These are phyloP conservation scores for Calocybe cyanea DNA, from an alignment of 768 basidiomycete genomes.

Conservation along the genomic window DNA sequence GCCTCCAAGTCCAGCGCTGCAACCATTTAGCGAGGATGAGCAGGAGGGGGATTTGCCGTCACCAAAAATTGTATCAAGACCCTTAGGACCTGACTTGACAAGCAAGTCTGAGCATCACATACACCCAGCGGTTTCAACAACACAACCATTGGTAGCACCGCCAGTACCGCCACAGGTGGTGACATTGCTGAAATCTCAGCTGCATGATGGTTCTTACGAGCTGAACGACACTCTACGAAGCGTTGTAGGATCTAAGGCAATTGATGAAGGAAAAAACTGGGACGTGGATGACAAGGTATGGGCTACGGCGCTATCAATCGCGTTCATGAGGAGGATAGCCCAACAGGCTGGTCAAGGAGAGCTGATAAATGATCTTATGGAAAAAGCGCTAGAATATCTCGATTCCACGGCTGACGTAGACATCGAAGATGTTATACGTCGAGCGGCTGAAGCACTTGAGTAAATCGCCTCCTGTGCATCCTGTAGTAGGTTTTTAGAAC, in stretches of 20 bases:
- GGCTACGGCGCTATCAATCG: slow-evolving; percentile 46
- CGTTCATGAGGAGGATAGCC: slow-evolving; percentile 33
- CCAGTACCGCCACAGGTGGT: slow-evolving; percentile 24
- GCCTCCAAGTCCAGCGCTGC: slow-evolving; percentile 18
- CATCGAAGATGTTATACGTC: slow-evolving; percentile 17
- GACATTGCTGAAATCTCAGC: slow-evolving; percentile 35
- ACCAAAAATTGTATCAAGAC: slow-evolving; percentile 21
- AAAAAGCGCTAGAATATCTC: slow-evolving; percentile 41
- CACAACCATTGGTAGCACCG: slow-evolving; percentile 10
- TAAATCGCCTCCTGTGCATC: too few species aligned
- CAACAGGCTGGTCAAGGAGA: slow-evolving; percentile 35
- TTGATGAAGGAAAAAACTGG: slow-evolving; percentile 26
- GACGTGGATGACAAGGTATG: slow-evolving; percentile 36
- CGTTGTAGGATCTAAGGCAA: slow-evolving; percentile 32
- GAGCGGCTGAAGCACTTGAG: slow-evolving; percentile 4
- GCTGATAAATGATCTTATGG: slow-evolving; percentile 36
- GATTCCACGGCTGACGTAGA: slow-evolving; percentile 9
- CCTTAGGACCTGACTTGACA: slow-evolving; percentile 9
- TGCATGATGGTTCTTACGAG: slow-evolving; percentile 47
- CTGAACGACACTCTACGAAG: slow-evolving; percentile 23
- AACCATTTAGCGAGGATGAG: slow-evolving; percentile 19
- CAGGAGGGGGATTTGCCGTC: slow-evolving; percentile 25
- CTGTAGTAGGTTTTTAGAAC: too few species aligned
- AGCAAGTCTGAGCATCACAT: neutral
- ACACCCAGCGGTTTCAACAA: neutral